Evolutionary conservation across 768 basidiomycete genomes (phyloP), one percentile per base, ranked within the genome.

Genomic region (Naganishia friedmannii): DNA sequence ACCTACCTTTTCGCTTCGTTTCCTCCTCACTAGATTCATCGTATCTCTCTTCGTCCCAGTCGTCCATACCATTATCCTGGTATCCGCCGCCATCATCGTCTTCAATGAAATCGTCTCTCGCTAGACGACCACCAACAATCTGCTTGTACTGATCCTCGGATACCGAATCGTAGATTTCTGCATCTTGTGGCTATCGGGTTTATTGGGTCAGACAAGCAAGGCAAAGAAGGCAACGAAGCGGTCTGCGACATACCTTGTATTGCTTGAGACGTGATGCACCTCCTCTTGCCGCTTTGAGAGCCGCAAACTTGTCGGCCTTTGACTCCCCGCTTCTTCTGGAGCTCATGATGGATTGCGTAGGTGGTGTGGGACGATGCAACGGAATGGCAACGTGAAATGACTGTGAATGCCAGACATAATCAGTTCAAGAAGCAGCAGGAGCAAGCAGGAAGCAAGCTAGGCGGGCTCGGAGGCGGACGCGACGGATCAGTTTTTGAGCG

Each of bases 41-140:
- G n/a, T 86, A 85, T 65, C 78, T 81, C 32, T 85, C 84, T 10
- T 83, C 86, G 37, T 86, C 86, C 89, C 92, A 97, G 76, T 95
- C 93, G 70, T 98, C 96, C 88, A 93, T 89, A 5, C 96, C 96
- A 77, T 96, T 92, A 83, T 99, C 96, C 79, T 89, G 88, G 76
- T 99, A 98, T 6, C 92, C 96, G 17, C 84, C 86, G 0, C 89
- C 86, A 31, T 93, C 93, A 82, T 98, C 96, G 76, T 98, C 96
- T 45, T 90, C 89, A 23, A 98, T 91, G 72, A 99, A 99, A 79
- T 99, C 96, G 73, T 97, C 93, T 74, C 84, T 83, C 70, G 90
- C 88, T 8, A 96, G 84, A 21, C 96, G 85, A 0, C 88, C 88
- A 67, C 86, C 86, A 5, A 99, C 96, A 67, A 99, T 90, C 23